Evolutionary conservation across 2,329 filamentous ascomycete species (phyloP).

Genomic region (Helotiales sp.): DNA sequence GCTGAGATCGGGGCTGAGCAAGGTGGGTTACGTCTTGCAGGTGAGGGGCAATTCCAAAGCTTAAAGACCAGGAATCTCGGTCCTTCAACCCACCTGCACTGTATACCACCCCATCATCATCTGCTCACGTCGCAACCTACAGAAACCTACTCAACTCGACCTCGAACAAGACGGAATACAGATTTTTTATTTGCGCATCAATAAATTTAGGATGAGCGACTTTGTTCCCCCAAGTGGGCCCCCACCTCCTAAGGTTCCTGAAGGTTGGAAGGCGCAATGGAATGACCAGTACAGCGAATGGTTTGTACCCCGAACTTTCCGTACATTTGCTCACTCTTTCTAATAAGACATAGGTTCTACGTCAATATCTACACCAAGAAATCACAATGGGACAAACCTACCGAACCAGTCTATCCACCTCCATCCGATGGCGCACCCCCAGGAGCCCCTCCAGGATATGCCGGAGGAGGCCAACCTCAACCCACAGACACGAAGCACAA

Average conservation of each 20-base stretch:
- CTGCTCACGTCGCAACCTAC: constrained; percentile 8
- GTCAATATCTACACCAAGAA: constrained; percentile 87
- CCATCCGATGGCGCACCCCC: constrained; percentile 55
- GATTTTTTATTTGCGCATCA: neutral
- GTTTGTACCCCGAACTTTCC: constrained; percentile 47
- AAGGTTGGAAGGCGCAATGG: constrained; percentile 85
- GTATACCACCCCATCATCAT: neutral
- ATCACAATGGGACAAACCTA: constrained; percentile 90
- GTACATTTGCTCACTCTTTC: constrained; percentile 12
- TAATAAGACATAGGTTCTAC: constrained; percentile 72
- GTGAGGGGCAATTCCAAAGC: constrained; percentile 22
- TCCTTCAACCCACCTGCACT: neutral
- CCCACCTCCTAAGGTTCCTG: constrained; percentile 62
- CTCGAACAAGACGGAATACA: neutral
- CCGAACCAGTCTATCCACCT: constrained; percentile 66
- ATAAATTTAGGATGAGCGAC: constrained; percentile 36
- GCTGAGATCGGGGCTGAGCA: constrained; percentile 17
- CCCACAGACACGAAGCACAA: constrained; percentile 67
- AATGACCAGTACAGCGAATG: constrained; percentile 90
- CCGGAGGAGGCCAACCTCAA: constrained; percentile 22
- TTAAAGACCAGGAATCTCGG: constrained; percentile 5
- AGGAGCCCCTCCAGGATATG: constrained; percentile 69
- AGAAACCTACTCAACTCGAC: constrained; percentile 9
- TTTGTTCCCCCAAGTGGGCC: constrained; percentile 41
- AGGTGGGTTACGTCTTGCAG: constrained; percentile 6